Evolutionary conservation across 2,329 filamentous ascomycete genomes (phyloP), one percentile per base, ranked within the genome.

Genomic region (Incumbomyces lentus): DNA sequence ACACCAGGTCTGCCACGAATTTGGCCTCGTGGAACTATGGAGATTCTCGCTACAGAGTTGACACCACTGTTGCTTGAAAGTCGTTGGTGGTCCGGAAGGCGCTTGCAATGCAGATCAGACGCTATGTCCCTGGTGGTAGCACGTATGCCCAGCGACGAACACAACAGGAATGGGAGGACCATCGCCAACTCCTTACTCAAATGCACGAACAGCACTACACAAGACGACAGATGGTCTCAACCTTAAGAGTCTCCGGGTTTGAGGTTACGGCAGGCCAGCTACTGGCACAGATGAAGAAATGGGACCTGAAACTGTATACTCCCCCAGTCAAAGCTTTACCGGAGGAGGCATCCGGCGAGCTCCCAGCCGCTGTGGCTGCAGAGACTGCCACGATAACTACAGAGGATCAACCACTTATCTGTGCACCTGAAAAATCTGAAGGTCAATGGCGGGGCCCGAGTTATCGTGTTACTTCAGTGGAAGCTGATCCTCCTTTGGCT

Each of bases 121-220:
- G 16, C 11, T 40, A 40, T 26, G 16, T 14, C 11, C 38, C 38
- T 26, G 17, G 22, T 30, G 38, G 11, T 26, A 6, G 19, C n/a
- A 5, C 18, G 3, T 40, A 40, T 29, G 19, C 17, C 26, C 17
- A 11, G 17, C 38, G 38, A 6, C 38, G 38, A 30, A 40, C 38
- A 6, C 14, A 40, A 14, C 17, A 40, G 17, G 38, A 40, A 40
- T 40, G 38, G 38, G 38, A 40, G 13, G 17, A 40, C 11, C 38
- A 40, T 16, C 38, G 38, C 17, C 38, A 26, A 13, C 14, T 40
- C 16, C 38, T 40, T n/a, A 29, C 38, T 13, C 11, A 26, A n/a
- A 40, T 40, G 38, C 38, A 40, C 14, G 14, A 40, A 8, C 17
- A 40, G 10, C 38, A 29, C 38, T 40, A 22, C 19, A 22, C 38